Evolutionary conservation across 2,329 filamentous ascomycete species (phyloP), one percentile per base, ranked within the genome.

Genomic region (Neurospora crassa): DNA sequence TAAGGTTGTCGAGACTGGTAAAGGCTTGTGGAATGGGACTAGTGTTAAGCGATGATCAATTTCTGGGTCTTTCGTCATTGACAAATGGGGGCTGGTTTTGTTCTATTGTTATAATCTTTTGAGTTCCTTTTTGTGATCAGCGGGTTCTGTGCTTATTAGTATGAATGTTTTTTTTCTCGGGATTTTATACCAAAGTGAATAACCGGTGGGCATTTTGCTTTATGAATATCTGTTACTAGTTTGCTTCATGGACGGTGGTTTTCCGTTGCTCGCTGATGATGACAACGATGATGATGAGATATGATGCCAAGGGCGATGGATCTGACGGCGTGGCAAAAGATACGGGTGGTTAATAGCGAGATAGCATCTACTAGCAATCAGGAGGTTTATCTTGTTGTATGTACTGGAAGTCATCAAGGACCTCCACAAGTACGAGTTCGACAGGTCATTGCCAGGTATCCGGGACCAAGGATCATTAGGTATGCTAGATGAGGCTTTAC

Each of bases 1-100:
- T 79, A 84, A 83, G 74, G 83, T 90, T 16, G 81, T 89, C n/a
- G 87, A 90, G 79, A 89, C 88, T 40, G 88, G 86, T 43, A 89
- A 88, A 75, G 89, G 89, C 1, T 79, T 91, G 71, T 91, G 89
- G 89, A 86, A 80, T 70, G 79, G 79, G 40, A 71, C 75, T 5
- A 77, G 74, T 37, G 76, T 74, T 53, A 71, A 77, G 67, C 74
- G 77, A 72, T 76, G 73, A 73, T 34, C 29, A 40, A 4, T 14
- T 18, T 24, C 14, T 37, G 1, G 16, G 40, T n/a, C 11, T 37
- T 40, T 24, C 3, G 43, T 20, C 5, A 20, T 7, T 16, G 20
- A n/a, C n/a, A 45, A 45, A 45, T 29, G 43, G 43, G 18, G 10
- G 6, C 6, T 29, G 47, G 20, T 29, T 29, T 14, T 53, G 20